Evolutionary conservation across 2,329 filamentous ascomycete genomes (phyloP).

Genomic region (Cercospora zeina): DNA sequence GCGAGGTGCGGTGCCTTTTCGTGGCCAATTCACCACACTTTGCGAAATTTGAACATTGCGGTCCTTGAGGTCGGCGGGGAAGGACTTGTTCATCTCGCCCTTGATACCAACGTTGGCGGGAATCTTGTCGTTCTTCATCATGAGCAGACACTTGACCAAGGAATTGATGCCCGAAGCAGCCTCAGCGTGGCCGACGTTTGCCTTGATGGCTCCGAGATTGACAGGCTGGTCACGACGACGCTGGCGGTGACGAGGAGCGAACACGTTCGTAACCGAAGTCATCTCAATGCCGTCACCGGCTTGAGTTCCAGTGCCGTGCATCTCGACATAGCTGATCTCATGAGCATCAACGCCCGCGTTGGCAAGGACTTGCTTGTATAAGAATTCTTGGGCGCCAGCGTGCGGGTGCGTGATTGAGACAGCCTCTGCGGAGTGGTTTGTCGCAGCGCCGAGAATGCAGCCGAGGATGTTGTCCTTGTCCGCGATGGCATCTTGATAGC

Average conservation of each 20-base stretch:
- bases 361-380: constrained; percentile 70
- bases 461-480: constrained; percentile 74
- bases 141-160: constrained; percentile 55
- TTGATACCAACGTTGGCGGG: constrained; percentile 59
- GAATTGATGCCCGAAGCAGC: constrained; percentile 58
- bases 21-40: constrained; percentile 48
- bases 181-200: constrained; percentile 58
- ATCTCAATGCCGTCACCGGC: constrained; percentile 82
- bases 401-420: constrained; percentile 84
- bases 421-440: constrained; percentile 79
- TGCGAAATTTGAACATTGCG: constrained; percentile 56
- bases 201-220: constrained; percentile 57
- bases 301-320: constrained; percentile 87
- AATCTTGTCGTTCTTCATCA: constrained; percentile 57
- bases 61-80: constrained; percentile 54
- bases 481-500: constrained; percentile 72
- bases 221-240: constrained; percentile 53
- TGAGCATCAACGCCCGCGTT: constrained; percentile 72
- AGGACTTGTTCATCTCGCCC: constrained; percentile 57
- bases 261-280: constrained; percentile 68
- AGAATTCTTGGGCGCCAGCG: constrained; percentile 68
- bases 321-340: constrained; percentile 80
- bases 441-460: constrained; percentile 71
- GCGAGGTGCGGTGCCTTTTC: constrained; percentile 52
- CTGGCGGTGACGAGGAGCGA: constrained; percentile 56